Evolutionary conservation across 2,329 filamentous ascomycete species (phyloP).

Genomic region (Phialophora verrucosa): DNA sequence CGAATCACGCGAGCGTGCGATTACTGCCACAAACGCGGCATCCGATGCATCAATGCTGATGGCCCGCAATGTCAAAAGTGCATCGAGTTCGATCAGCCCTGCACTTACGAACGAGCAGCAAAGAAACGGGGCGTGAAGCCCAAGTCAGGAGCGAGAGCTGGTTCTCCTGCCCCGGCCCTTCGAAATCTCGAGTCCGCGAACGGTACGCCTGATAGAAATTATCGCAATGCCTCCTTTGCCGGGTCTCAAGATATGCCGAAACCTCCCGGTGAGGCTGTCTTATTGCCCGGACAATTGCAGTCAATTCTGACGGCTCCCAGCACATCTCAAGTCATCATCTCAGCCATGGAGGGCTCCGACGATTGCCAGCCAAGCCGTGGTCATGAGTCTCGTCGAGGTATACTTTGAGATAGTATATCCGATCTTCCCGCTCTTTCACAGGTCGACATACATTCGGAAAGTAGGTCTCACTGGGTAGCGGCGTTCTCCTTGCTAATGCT

Average conservation of each 20-base stretch:
- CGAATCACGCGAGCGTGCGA: slow-evolving; percentile 46
- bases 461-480: slow-evolving; percentile 16
- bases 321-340: slow-evolving; percentile 10
- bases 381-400: slow-evolving; percentile 54
- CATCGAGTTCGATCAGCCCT: slow-evolving; percentile 56
- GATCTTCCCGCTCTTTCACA: slow-evolving; percentile 60
- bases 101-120: slow-evolving; percentile 55
- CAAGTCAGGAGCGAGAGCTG: slow-evolving; percentile 17
- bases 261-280: slow-evolving; percentile 1
- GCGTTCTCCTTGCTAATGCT: slow-evolving; percentile 5
- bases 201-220: slow-evolving; percentile 9
- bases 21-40: slow-evolving; percentile 58
- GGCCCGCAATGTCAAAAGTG: slow-evolving; percentile 56
- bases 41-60: slow-evolving; percentile 50
- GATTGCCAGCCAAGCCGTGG: slow-evolving; percentile 47
- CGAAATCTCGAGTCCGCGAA: slow-evolving; percentile 11
- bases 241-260: slow-evolving; percentile 4
- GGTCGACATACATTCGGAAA: slow-evolving; percentile 49
- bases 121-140: slow-evolving; percentile 47
- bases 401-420: slow-evolving; percentile 63
- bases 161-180: slow-evolving; percentile 1
- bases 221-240: slow-evolving; percentile 9
- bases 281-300: slow-evolving; percentile 8
- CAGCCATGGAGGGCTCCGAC: slow-evolving; percentile 50
- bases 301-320: slow-evolving; percentile 12